phyloP scores from a whole-genome alignment of 441 rosid genomes.

The Codiaeum variegatum region DNA sequence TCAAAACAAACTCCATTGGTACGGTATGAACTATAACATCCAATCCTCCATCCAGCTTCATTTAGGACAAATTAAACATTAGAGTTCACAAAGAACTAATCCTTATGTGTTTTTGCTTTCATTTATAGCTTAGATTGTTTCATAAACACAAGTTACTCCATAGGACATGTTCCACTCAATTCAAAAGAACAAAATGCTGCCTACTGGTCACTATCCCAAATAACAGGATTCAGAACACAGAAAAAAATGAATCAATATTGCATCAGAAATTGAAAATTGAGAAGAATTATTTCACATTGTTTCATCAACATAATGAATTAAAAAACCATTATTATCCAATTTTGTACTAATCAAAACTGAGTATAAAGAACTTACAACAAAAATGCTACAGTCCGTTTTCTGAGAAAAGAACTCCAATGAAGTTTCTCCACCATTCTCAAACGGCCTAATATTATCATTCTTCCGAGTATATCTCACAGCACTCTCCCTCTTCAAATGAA shows the following conservation, averaged over 20 bases:
- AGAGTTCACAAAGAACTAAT: neutral
- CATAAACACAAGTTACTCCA: no score
- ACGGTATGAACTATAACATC: neutral
- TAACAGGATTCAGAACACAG: neutral
- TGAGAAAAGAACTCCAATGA: conserved; percentile 86
- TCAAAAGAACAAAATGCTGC: no score
- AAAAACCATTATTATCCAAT: neutral
- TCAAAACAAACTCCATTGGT: neutral
- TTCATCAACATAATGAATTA: neutral
- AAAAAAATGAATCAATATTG: neutral
- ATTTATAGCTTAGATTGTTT: neutral
- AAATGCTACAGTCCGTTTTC: conserved; percentile 88
- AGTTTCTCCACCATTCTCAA: conserved; percentile 89
- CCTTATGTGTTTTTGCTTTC: neutral
- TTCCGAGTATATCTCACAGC: conserved; percentile 73
- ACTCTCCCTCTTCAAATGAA: conserved; percentile 69
- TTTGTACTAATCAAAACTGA: neutral
- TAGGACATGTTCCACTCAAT: no score
- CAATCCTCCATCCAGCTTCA: neutral
- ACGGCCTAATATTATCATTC: conserved; percentile 88
- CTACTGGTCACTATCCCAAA: neutral
- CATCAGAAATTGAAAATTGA: neutral
- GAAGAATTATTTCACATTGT: neutral
- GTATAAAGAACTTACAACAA: conserved; percentile 51
- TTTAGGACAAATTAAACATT: neutral